Evolutionary conservation across 1,139 yeast species (phyloP).

Genomic region (Yamadazyma conglobata): DNA sequence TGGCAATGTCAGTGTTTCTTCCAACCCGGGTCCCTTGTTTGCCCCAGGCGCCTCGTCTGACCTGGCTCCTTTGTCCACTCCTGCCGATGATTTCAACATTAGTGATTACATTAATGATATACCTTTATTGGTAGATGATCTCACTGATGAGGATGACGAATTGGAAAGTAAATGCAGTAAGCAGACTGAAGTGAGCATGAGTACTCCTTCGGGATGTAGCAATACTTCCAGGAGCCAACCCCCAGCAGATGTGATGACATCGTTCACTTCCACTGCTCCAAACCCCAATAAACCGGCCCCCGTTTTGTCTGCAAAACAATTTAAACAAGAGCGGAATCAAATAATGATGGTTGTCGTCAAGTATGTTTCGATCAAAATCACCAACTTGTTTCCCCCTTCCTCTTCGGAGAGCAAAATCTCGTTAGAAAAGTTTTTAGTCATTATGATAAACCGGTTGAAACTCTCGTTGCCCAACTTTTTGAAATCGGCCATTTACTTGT

Average conservation of each 20-base stretch:
- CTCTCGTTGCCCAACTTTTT: slow-evolving; percentile 36
- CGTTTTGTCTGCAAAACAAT: slow-evolving; percentile 36
- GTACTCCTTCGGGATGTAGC: no score
- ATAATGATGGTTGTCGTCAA: slow-evolving; percentile 45
- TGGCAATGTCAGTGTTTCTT: no score
- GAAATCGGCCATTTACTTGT: slow-evolving; percentile 42
- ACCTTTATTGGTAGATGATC: slow-evolving; percentile 13
- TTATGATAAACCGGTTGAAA: slow-evolving; percentile 37
- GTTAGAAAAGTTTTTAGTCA: slow-evolving; percentile 39
- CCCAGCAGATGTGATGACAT: background rate
- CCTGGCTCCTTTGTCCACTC: no score
- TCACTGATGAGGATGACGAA: slow-evolving; percentile 14
- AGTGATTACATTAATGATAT: slow-evolving; percentile 16
- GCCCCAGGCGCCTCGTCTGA: no score
- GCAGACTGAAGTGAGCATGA: no score
- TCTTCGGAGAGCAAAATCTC: slow-evolving; percentile 33
- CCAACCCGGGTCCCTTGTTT: no score
- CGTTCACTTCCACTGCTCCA: background rate
- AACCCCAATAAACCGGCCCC: background rate
- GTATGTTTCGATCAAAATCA: slow-evolving; percentile 43
- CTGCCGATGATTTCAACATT: slow-evolving; percentile 14
- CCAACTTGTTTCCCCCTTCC: slow-evolving; percentile 45
- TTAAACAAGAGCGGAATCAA: slow-evolving; percentile 25
- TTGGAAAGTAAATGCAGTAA: slow-evolving; percentile 7
- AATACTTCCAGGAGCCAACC: background rate